Conservation (phyloP, 2,329 filamentous ascomycete genomes). For the Basipetospora sp. region DNA sequence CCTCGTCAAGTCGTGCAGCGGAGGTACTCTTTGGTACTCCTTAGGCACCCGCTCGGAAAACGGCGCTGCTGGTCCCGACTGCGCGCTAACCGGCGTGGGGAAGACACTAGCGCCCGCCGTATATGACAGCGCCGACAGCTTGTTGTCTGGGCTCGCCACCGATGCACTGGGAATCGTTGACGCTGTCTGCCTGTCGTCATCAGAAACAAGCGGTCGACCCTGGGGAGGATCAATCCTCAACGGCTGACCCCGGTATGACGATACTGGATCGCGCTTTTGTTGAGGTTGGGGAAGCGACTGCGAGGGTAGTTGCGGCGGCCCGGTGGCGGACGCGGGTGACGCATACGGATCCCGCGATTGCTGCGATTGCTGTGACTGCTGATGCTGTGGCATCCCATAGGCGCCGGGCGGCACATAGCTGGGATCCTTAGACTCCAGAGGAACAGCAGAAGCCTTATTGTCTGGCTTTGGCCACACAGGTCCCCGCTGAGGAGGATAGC, state of each 20-base stretch:
- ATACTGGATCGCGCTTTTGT: slow-evolving; percentile 40
- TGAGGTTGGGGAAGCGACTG: slow-evolving; percentile 7
- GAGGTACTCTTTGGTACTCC: slow-evolving; percentile 46
- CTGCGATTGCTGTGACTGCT: slow-evolving; percentile 6
- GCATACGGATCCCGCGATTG: slow-evolving; percentile 16
- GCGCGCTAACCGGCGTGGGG: slow-evolving; percentile 49
- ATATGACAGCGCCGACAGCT: slow-evolving; percentile 44
- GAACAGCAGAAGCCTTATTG: slow-evolving; percentile 51
- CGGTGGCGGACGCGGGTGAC: slow-evolving; percentile 14
- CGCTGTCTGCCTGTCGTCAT: slow-evolving; percentile 45
- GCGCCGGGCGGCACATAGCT: slow-evolving; percentile 46
- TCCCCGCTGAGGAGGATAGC: slow-evolving; percentile 69
- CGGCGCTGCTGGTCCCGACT: slow-evolving; percentile 23
- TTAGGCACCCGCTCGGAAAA: slow-evolving; percentile 37
- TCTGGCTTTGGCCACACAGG: slow-evolving; percentile 62
- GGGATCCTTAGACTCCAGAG: slow-evolving; percentile 70
- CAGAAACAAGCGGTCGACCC: slow-evolving; percentile 38
- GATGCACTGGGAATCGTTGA: slow-evolving; percentile 45
- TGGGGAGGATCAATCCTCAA: slow-evolving; percentile 50
- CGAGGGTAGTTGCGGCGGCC: slow-evolving; percentile 11
- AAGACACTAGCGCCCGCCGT: slow-evolving; percentile 37
- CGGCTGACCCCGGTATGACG: slow-evolving; percentile 45
- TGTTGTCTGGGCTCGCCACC: slow-evolving; percentile 43
- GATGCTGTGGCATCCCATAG: slow-evolving; percentile 44
- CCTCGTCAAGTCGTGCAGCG: slow-evolving; percentile 43